phyloP scores from a whole-genome alignment of 2,329 filamentous ascomycete species.

The Colletotrichum abscissum region DNA sequence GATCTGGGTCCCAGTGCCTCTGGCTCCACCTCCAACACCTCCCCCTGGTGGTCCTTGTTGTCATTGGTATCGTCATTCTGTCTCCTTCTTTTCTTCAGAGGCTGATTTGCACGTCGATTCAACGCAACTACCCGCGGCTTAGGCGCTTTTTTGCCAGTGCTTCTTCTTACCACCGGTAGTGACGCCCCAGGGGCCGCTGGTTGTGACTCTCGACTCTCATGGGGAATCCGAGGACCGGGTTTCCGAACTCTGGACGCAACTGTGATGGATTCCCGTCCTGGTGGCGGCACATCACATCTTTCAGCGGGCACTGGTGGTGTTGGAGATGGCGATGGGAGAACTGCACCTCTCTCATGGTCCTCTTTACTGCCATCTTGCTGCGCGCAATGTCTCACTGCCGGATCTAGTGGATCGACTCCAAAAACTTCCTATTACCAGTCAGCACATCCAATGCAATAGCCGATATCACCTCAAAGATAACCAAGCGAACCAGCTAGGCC shows the following conservation, averaged over 20 bases:
- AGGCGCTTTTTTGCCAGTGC: constrained; percentile 17
- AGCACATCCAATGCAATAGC: neutral
- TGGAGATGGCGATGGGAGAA: neutral
- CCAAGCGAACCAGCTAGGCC: neutral
- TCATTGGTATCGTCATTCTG: neutral
- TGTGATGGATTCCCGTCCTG: neutral
- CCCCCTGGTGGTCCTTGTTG: neutral
- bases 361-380: neutral
- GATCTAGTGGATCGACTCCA: neutral
- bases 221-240: no score
- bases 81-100: neutral
- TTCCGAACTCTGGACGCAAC: no score
- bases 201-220: neutral
- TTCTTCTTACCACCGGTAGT: neutral
- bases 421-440: neutral
- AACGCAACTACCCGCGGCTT: neutral
- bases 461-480: neutral
- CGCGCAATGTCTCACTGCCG: no score
- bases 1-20: neutral
- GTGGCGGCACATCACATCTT: neutral
- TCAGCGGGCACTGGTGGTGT: neutral
- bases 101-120: neutral
- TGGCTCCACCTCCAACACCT: neutral
- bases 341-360: no score
- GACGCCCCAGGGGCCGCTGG: neutral